These are phyloP conservation scores for Eutypa lata DNA, from an alignment of 2,329 filamentous ascomycete species.

Conservation along the genomic window DNA sequence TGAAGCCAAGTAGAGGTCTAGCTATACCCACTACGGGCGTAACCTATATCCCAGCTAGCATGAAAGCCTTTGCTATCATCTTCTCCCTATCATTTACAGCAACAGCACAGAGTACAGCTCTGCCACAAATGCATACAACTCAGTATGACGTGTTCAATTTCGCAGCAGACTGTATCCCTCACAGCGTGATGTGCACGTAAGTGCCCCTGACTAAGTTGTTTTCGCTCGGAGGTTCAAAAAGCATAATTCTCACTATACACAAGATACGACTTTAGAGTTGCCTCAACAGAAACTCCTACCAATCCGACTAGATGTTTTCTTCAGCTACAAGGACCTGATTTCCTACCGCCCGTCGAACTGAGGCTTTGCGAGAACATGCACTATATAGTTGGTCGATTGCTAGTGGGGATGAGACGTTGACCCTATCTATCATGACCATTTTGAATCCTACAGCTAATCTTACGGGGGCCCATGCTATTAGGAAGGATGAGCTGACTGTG, in stretches of 20 bases:
- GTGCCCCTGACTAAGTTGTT: neutral
- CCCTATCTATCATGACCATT: neutral
- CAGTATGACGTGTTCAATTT: neutral
- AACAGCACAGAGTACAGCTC: too few relatives aligned
- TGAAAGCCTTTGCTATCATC: too few relatives aligned
- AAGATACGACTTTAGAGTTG: neutral
- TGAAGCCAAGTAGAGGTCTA: too few relatives aligned
- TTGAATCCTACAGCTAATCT: neutral
- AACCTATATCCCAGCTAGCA: too few relatives aligned
- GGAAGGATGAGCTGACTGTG: neutral
- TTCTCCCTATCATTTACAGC: too few relatives aligned
- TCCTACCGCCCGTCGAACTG: neutral
- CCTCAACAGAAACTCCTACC: neutral
- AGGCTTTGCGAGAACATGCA: neutral
- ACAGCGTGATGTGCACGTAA: neutral
- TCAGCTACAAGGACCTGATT: neutral
- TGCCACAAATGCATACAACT: neutral
- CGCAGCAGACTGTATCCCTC: neutral
- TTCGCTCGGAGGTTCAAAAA: neutral
- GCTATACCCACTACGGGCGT: too few relatives aligned
- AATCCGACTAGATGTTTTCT: neutral
- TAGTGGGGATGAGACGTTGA: neutral
- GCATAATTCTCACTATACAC: neutral
- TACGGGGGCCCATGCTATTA: neutral
- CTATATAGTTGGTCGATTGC: neutral